Conservation (phyloP, 805 yeast species). For the Starmerella asiatica region DNA sequence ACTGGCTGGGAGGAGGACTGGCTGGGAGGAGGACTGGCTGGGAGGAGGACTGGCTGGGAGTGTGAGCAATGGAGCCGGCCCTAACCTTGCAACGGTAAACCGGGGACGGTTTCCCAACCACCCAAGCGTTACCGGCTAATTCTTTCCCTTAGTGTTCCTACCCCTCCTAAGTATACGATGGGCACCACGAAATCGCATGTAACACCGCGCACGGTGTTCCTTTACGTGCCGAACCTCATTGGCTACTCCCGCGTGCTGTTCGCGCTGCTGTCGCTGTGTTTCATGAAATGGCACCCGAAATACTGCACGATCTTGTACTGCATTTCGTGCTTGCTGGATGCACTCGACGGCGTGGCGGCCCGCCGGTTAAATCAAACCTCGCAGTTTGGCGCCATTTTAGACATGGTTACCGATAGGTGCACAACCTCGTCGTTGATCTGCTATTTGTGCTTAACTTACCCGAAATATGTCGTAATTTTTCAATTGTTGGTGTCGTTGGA, state of each 20-base stretch:
- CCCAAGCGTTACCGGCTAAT: too few species aligned
- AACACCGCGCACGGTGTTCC: slow-evolving; percentile 39
- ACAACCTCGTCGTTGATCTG: slow-evolving; percentile 90
- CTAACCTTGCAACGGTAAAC: too few species aligned
- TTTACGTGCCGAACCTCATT: slow-evolving; percentile 80
- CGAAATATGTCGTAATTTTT: slow-evolving; percentile 53
- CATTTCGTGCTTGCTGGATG: slow-evolving; percentile 82
- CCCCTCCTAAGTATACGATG: too few species aligned
- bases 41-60: too few species aligned
- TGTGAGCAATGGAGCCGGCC: too few species aligned
- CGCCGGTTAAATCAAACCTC: slow-evolving; percentile 79
- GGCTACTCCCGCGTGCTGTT: slow-evolving; percentile 78
- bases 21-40: too few species aligned
- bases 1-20: neutral
- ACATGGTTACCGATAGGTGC: slow-evolving; percentile 97
- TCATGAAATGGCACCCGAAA: slow-evolving; percentile 76
- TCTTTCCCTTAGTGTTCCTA: too few species aligned
- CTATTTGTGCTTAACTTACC: slow-evolving; percentile 68
- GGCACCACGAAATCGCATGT: too few species aligned
- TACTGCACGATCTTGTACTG: slow-evolving; percentile 67
- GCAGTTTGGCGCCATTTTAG: slow-evolving; percentile 88
- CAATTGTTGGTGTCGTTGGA: slow-evolving; percentile 69
- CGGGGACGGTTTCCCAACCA: too few species aligned
- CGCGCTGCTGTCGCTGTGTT: slow-evolving; percentile 62
- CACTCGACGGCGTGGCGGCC: slow-evolving; percentile 93